Base-by-base conservation (phyloP, 2,329 filamentous ascomycete species). In the Zymoseptoria tritici region DNA sequence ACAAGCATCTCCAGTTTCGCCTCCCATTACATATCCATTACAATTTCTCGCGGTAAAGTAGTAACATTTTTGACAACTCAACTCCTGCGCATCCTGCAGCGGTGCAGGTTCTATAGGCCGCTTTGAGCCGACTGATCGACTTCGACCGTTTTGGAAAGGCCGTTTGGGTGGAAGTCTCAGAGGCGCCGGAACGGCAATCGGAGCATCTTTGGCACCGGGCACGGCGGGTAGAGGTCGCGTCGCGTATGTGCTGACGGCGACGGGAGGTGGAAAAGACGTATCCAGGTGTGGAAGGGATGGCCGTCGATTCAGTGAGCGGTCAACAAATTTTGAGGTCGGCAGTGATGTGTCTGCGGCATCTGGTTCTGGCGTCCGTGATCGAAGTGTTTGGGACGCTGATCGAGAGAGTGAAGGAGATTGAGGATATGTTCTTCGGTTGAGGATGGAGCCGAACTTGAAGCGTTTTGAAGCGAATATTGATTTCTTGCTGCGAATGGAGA, bases 21-120 rank as follows among this genome's bases (percentile, higher is more conserved):
- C 71, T 16, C 70, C 70, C 55, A 74, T 66, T 21, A 73, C 71
- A 62, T 68, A 74, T 24, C 72, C 72, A 52, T 72, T 69, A 63
- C 72, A 74, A 58, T 72, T 70, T 22, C 72, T 66, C 26, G 72
- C 71, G 20, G 66, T 68, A 60, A 67, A 73, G 66, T 74, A 74
- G 60, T 74, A 73, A 66, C 72, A 74, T 16, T 67, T 68, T 50
- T 69, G 68, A 56, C 70, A 74, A 46, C 62, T 70, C 13, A 73
- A 59, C 52, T 73, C 71, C n/a, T 66, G 60, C 8, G 60, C 58
- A 11, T 63, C 63, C 21, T 59, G 61, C 52, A 24, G 56, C 9
- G 51, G 63, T 58, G 55, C 57, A 21, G 36, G 46, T 54, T 54
- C 63, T 55, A 56, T 51, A 59, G 31, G 54, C 53, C 49, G 57